Conservation (phyloP, 2,329 filamentous ascomycete species). For the Xylariaceae sp. region DNA sequence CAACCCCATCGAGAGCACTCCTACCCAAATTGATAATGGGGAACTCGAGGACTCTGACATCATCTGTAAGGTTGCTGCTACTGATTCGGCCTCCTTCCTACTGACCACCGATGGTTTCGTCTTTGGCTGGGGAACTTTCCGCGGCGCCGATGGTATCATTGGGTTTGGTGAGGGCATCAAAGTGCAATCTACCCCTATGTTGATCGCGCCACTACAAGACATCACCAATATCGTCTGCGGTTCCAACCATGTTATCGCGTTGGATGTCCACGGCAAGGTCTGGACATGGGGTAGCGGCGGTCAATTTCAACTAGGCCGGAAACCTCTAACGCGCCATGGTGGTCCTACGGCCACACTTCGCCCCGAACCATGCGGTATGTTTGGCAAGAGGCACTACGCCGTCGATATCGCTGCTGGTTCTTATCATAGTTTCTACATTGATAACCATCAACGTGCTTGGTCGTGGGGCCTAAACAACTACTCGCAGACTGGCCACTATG, state of each 20-base stretch:
- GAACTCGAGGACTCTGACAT: slow-evolving; percentile 66
- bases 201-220: slow-evolving; percentile 65
- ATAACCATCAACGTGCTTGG: slow-evolving; percentile 69
- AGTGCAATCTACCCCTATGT: slow-evolving; percentile 53
- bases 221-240: slow-evolving; percentile 68
- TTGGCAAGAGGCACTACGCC: slow-evolving; percentile 60
- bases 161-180: slow-evolving; percentile 64
- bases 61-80: slow-evolving; percentile 66
- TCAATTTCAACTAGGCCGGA: slow-evolving; percentile 73
- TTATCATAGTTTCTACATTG: slow-evolving; percentile 75
- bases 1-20: slow-evolving; percentile 76
- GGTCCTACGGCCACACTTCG: slow-evolving; percentile 42
- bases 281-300: slow-evolving; percentile 84
- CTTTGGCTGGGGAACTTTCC: slow-evolving; percentile 74
- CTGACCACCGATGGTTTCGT: slow-evolving; percentile 69
- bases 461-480: slow-evolving; percentile 78
- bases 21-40: slow-evolving; percentile 64
- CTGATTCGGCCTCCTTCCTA: slow-evolving; percentile 68
- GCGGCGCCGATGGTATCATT: slow-evolving; percentile 64
- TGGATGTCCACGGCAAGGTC: slow-evolving; percentile 73
- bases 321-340: slow-evolving; percentile 52
- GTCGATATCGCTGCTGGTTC: slow-evolving; percentile 65
- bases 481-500: slow-evolving; percentile 70
- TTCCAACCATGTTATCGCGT: slow-evolving; percentile 72
- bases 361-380: slow-evolving; percentile 48